A percentile compares a stretch with the other conserved stretches of the same genome.
Conservation (phyloP, 495 filamentous ascomycete species). For the Sporormia fimetaria region DNA sequence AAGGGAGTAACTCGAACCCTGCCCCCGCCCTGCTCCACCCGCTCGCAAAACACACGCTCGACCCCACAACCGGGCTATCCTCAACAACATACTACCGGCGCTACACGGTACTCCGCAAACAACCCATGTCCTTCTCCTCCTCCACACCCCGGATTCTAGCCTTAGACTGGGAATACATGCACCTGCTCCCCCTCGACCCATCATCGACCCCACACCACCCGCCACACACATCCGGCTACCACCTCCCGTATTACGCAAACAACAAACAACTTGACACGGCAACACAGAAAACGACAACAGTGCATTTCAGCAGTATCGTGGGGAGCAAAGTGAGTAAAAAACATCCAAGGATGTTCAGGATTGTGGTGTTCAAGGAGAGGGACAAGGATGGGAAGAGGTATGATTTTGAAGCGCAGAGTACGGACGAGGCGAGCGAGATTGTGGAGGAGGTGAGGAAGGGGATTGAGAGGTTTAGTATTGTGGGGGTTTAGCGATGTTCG, state of each 20-base stretch:
- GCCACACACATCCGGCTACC: no score
- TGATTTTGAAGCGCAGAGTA: slow-evolving; percentile 82
- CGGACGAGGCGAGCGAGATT: slow-evolving; percentile 74
- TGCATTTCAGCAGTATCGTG: slow-evolving; percentile 85
- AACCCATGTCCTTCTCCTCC: slow-evolving; percentile 84
- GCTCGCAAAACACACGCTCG: slow-evolving; percentile 49
- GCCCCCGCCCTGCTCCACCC: slow-evolving; percentile 46
- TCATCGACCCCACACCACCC: no score
- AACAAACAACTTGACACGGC: slow-evolving; percentile 38
- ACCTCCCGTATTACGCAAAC: slow-evolving; percentile 9
- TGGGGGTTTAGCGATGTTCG: no score
- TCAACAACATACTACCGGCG: slow-evolving; percentile 66
- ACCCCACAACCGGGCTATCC: slow-evolving; percentile 43
- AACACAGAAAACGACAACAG: slow-evolving; percentile 64
- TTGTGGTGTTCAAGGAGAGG: slow-evolving; percentile 67
- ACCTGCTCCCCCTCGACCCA: slow-evolving; percentile 68
- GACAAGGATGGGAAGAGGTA: slow-evolving; percentile 94
- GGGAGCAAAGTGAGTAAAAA: slow-evolving; percentile 85
- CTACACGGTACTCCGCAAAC: slow-evolving; percentile 85
- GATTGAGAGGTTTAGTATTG: slow-evolving; percentile 23
- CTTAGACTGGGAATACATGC: slow-evolving; percentile 91
- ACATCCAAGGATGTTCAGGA: slow-evolving; percentile 84
- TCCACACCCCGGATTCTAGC: slow-evolving; percentile 72
- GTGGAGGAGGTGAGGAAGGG: slow-evolving; percentile 76
- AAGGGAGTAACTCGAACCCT: slow-evolving; percentile 15